Conservation (phyloP, 371 early-diverging fungal species). For the Apophysomyces trapeziformis region DNA sequence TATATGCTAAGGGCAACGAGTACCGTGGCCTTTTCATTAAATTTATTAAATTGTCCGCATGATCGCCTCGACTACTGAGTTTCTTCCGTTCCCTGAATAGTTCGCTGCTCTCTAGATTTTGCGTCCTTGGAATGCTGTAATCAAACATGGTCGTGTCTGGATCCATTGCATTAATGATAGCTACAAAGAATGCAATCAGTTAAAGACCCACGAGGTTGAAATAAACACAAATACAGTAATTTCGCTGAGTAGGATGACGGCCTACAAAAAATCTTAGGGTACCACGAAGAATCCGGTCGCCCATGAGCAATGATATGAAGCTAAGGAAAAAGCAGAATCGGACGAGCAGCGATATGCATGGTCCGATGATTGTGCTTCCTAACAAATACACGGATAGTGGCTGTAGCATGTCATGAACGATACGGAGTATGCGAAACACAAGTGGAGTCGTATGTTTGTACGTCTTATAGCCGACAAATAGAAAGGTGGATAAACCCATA, state of each 20-base stretch:
- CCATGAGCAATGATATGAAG: constrained; percentile 39
- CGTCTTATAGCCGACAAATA: constrained; percentile 33
- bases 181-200: constrained; percentile 17
- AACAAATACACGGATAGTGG: constrained; percentile 35
- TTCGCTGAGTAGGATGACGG: constrained; percentile 32
- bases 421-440: constrained; percentile 22
- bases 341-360: constrained; percentile 32
- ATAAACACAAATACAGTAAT: constrained; percentile 32
- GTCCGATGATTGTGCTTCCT: constrained; percentile 35
- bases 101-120: constrained; percentile 13
- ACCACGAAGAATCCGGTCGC: constrained; percentile 40
- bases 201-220: neutral
- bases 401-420: constrained; percentile 20
- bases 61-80: neutral
- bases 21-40: constrained; percentile 28
- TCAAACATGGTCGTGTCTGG: constrained; percentile 29
- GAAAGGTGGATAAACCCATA: constrained; percentile 26
- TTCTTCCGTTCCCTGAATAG: constrained; percentile 9
- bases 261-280: constrained; percentile 37
- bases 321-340: constrained; percentile 43
- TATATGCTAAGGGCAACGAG: constrained; percentile 58
- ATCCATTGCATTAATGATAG: constrained; percentile 44
- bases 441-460: constrained; percentile 37
- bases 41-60: neutral
- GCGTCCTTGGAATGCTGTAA: constrained; percentile 14